phyloP scores from a whole-genome alignment of 1,284 basidiomycete species.

The Jaminaea rosea region DNA sequence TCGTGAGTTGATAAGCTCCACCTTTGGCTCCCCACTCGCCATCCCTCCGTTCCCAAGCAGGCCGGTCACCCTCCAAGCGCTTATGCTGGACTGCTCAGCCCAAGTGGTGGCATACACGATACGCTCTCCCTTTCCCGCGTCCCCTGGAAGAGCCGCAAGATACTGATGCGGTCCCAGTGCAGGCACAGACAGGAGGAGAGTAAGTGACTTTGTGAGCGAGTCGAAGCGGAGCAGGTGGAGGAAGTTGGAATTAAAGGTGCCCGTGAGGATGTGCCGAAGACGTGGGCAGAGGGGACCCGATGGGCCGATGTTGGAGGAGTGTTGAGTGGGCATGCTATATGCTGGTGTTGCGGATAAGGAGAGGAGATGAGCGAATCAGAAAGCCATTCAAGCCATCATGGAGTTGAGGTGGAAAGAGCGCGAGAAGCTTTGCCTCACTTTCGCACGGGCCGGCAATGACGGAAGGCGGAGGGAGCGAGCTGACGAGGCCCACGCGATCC shows the following conservation, averaged over 20 bases:
- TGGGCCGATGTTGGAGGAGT: no score
- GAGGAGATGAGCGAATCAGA: no score
- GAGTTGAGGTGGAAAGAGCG: no score
- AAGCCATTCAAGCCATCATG: no score
- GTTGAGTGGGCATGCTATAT: no score
- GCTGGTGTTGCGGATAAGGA: no score
- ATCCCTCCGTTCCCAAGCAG: background rate
- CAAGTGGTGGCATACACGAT: constrained; percentile 39
- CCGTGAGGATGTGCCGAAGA: constrained; percentile 19
- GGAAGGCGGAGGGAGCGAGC: no score
- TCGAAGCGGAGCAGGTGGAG: constrained; percentile 32
- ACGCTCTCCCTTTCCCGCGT: background rate
- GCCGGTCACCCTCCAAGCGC: constrained; percentile 24
- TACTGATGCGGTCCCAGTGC: constrained; percentile 4
- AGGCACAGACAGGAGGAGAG: constrained; percentile 8
- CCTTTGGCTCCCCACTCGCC: background rate
- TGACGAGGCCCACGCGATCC: no score
- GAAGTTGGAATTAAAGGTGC: constrained; percentile 32
- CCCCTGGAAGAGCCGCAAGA: constrained; percentile 14
- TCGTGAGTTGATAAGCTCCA: constrained; percentile 8
- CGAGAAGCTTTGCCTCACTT: no score
- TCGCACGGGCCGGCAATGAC: no score
- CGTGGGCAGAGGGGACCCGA: no score
- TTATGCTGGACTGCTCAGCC: constrained; percentile 14
- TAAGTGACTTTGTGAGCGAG: constrained; percentile 9